Base-by-base conservation (phyloP, 2,329 filamentous ascomycete genomes). In the Colletotrichum cereale region DNA sequence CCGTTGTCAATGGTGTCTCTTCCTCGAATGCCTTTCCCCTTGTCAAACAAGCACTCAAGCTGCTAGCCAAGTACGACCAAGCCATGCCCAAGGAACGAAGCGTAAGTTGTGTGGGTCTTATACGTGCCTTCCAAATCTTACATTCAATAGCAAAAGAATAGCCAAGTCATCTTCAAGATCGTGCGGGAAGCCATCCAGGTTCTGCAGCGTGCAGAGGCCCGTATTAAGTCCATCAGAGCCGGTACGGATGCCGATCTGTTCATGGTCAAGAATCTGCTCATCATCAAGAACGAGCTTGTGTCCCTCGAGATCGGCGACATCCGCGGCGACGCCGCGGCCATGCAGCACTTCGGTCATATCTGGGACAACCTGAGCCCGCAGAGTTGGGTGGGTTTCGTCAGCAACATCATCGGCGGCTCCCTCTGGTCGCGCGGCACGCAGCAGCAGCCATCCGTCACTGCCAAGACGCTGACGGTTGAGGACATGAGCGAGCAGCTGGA, bases 251-350 rank as follows among this genome's bases (percentile, higher is more conserved):
- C 93, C 0, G 93, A 97, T 75, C 87, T 99, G 5, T 99, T 99
- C 82, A 91, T 98, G 78, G 92, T 99, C 76, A 96, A 96, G 76
- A 97, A 99, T 79, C 88, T 99, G 2, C 91, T 99, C 61, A 92
- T 98, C 61, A 89, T 99, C 62, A 98, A 98, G 82, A 97, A 98
- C 79, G 94, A 98, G 79, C 93, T 99, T 62, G 91, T 99, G 34
- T 95, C 95, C 12, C 95, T 99, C 73, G 96, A 99, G 82, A 98
- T 99, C 75, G 95, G 89, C 62, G 89, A 91, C 74, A 86, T 90
- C 21, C 84, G 89, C 71, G 87, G 86, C 66, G 84, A 87, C 55
- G 80, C 82, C 8, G 79, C 82, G 21, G 82, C 84, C 5, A 86
- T 89, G 84, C 88, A 91, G 75, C 89, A 92, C 76, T 91, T 92